Evolutionary conservation across 441 rosid genomes (phyloP).

Genomic region (Isatis lusitanica): DNA sequence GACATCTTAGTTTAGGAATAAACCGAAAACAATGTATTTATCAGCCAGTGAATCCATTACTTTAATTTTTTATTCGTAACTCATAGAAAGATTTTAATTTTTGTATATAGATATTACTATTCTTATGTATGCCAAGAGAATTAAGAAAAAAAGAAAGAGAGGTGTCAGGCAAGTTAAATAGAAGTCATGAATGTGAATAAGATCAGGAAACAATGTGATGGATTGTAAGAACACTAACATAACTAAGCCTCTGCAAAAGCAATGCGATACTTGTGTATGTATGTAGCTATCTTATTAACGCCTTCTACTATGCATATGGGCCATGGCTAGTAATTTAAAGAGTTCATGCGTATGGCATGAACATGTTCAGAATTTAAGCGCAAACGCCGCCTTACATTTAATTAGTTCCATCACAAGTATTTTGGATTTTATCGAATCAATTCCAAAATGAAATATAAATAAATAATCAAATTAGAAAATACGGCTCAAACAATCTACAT

Average conservation of each 20-base stretch:
- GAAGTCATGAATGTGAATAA: constrained; percentile 16
- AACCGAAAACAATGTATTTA: neutral
- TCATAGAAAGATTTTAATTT: neutral
- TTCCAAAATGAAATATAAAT: neutral
- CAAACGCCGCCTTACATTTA: constrained; percentile 36
- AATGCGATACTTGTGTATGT: constrained; percentile 8
- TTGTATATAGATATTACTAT: neutral
- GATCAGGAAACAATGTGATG: constrained; percentile 19
- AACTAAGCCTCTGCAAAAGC: constrained; percentile 12
- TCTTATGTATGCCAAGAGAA: neutral
- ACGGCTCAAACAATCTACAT: constrained; percentile 14
- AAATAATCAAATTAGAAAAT: neutral
- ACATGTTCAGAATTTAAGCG: constrained; percentile 28
- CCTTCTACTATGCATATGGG: constrained; percentile 31
- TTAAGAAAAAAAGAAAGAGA: neutral
- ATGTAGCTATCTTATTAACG: constrained; percentile 29
- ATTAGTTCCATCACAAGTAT: constrained; percentile 10
- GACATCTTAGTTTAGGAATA: neutral
- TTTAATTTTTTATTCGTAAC: neutral
- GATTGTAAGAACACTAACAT: constrained; percentile 17
- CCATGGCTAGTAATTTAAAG: constrained; percentile 39
- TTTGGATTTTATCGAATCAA: constrained; percentile 10
- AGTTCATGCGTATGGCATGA: constrained; percentile 38
- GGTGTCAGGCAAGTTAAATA: neutral
- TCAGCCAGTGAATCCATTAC: neutral